These are phyloP conservation scores for Verticillium nubilum DNA, from an alignment of 2,329 filamentous ascomycete genomes.

Conservation along the genomic window DNA sequence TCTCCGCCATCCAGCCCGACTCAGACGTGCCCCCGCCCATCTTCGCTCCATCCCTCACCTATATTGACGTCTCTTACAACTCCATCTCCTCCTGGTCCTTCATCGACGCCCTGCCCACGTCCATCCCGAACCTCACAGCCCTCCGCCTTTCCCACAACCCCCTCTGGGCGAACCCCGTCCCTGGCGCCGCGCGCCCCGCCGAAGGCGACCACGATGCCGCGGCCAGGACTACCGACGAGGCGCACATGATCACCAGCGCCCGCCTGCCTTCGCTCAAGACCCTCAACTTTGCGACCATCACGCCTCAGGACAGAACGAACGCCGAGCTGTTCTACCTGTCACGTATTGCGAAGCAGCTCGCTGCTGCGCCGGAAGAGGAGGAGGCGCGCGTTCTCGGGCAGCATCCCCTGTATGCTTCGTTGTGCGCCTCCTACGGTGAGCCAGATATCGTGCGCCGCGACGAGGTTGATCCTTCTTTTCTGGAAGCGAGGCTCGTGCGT, in stretches of 20 bases:
- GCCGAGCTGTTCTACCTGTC: constrained; percentile 93
- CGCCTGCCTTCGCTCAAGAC: constrained; percentile 62
- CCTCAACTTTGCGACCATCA: constrained; percentile 71
- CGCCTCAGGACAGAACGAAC: constrained; percentile 69
- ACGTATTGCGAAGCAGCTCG: constrained; percentile 71
- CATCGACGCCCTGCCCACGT: constrained; percentile 59
- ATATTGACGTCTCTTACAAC: constrained; percentile 72
- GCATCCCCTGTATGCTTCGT: constrained; percentile 67
- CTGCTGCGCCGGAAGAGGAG: constrained; percentile 46
- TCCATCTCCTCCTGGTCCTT: constrained; percentile 64
- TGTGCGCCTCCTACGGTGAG: constrained; percentile 73
- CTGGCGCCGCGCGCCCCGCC: constrained; percentile 42
- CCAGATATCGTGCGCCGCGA: constrained; percentile 55
- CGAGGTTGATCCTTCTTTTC: constrained; percentile 67
- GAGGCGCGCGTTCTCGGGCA: constrained; percentile 50
- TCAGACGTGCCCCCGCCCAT: constrained; percentile 28
- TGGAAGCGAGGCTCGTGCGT: constrained; percentile 70
- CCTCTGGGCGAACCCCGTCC: constrained; percentile 57
- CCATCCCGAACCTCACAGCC: constrained; percentile 68
- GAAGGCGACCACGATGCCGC: constrained; percentile 53
- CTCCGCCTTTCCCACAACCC: constrained; percentile 85
- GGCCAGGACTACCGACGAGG: constrained; percentile 62
- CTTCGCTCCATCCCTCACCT: constrained; percentile 51
- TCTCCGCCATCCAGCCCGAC: constrained; percentile 37
- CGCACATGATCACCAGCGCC: constrained; percentile 82